A percentile compares a stretch with the other conserved stretches of the same genome.
Conservation (phyloP, 2,329 filamentous ascomycete genomes). For the Chaetomiaceae sp. region DNA sequence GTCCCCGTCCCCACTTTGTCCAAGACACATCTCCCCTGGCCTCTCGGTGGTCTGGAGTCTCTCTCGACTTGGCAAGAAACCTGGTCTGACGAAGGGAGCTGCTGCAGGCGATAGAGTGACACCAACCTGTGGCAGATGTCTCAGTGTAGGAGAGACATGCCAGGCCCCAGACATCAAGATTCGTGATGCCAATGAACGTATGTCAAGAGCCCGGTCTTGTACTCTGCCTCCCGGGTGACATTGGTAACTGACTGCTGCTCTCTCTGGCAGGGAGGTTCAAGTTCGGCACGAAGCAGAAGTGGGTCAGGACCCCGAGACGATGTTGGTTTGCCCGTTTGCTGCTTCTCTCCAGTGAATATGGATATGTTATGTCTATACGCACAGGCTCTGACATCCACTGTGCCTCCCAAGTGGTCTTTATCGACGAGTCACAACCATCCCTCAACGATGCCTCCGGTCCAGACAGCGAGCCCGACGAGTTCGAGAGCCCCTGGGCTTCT, state of each 20-base stretch:
- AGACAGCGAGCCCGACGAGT: conserved; percentile 19
- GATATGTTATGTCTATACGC: background rate
- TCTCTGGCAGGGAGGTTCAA: conserved; percentile 27
- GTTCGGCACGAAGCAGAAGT: conserved; percentile 31
- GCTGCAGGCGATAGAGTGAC: conserved; percentile 37
- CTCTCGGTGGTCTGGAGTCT: too few relatives aligned
- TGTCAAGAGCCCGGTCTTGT: background rate
- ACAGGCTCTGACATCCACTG: conserved; percentile 5
- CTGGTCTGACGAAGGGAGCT: background rate
- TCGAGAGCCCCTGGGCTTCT: conserved; percentile 12
- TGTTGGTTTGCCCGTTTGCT: conserved; percentile 16
- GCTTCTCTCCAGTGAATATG: background rate
- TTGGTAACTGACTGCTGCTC: background rate
- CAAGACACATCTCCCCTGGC: background rate
- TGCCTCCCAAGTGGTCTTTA: conserved; percentile 25
- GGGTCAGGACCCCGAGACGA: conserved; percentile 31
- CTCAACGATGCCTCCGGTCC: conserved; percentile 19
- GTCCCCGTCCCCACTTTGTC: conserved; percentile 15
- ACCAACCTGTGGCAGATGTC: conserved; percentile 33
- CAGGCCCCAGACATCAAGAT: conserved; percentile 32
- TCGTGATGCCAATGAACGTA: conserved; percentile 26
- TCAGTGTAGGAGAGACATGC: conserved; percentile 27
- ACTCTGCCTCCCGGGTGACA: too few relatives aligned
- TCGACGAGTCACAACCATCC: conserved; percentile 25
- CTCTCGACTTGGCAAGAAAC: too few relatives aligned